Evolutionary conservation across 2,329 filamentous ascomycete genomes (phyloP), one percentile per base, ranked within the genome.

Genomic region (Hypoxylon sp.): DNA sequence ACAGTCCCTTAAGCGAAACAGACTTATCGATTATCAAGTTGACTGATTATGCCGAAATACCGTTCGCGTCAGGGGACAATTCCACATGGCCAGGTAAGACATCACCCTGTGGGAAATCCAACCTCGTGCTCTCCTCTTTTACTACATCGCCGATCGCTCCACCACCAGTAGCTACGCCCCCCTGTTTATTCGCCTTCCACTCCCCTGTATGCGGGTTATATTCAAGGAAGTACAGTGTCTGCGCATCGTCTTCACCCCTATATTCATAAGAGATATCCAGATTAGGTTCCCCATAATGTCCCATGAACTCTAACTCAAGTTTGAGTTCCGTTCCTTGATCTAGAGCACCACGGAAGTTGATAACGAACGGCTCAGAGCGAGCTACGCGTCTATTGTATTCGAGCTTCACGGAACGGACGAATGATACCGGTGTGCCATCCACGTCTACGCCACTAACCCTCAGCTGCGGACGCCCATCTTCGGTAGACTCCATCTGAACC

Each of bases 251-350:
- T 1, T 71, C 64, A 2, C 42, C 66, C 0, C 49, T 48, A 25
- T 74, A 73, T 14, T 62, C 57, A 51, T 76, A 73, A 10, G 48
- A 50, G 42, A 80, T 64, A 54, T 79, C 76, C 37, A 84, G 53
- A 40, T 81, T 81, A 0, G 82, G 82, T 68, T 85, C 83, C 1
- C 78, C 77, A 31, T 85, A 85, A 57, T 85, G 79, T 0, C 83
- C 82, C 81, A 85, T 85, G 8, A 85, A 85, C 67, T 85, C 80
- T 2, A 85, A 71, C 22, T 82, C 79, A 0, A 84, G 70, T n/a
- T 77, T 79, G 20, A 83, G 55, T 2, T 73, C 31, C 2, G 71
- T 68, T 0, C 72, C 77, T 0, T 51, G 22, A 2, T 73, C 72
- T 1, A 79, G 51, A 0, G 68, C 68, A 2, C 74, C 76, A 10